Evolutionary conservation across 2,329 filamentous ascomycete species (phyloP).

Genomic region (Fusarium denticulatum): DNA sequence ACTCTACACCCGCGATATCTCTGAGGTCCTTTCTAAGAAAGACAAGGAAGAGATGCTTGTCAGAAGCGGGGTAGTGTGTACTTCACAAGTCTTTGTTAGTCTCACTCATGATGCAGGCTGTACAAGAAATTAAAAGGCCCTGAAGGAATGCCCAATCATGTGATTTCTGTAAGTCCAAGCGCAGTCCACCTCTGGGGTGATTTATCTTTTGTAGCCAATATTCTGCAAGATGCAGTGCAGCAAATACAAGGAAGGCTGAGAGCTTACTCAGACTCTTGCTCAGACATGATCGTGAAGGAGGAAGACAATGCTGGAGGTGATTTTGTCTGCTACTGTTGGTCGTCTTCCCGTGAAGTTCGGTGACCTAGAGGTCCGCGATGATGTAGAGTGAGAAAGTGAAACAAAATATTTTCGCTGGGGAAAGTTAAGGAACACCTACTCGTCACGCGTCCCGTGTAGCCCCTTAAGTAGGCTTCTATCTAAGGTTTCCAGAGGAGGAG

Average conservation of each 20-base stretch:
- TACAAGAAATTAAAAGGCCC: too few species aligned
- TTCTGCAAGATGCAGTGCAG: rapidly evolving
- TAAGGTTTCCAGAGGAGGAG: not conserved
- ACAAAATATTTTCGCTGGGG: rapidly evolving
- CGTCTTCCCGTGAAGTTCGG: too few species aligned
- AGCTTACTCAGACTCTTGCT: not conserved
- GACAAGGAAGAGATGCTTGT: not conserved
- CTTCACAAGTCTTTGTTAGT: not conserved
- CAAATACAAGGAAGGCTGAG: not conserved
- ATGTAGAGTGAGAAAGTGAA: too few species aligned
- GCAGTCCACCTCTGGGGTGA: not conserved
- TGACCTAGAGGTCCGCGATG: too few species aligned
- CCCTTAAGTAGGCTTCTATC: not conserved
- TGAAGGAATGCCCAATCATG: too few species aligned
- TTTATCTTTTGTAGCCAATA: rapidly evolving
- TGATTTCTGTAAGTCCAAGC: not conserved
- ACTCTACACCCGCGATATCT: not conserved
- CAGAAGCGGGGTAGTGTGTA: too few species aligned
- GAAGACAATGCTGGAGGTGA: too few species aligned
- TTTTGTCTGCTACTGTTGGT: not conserved
- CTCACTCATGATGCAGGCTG: too few species aligned
- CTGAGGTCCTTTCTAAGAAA: not conserved
- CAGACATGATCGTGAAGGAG: not conserved
- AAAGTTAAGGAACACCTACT: not conserved
- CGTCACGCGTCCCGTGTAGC: not conserved